phyloP scores from a whole-genome alignment of 2,329 filamentous ascomycete genomes.

The Tolypocladium guangdongense region DNA sequence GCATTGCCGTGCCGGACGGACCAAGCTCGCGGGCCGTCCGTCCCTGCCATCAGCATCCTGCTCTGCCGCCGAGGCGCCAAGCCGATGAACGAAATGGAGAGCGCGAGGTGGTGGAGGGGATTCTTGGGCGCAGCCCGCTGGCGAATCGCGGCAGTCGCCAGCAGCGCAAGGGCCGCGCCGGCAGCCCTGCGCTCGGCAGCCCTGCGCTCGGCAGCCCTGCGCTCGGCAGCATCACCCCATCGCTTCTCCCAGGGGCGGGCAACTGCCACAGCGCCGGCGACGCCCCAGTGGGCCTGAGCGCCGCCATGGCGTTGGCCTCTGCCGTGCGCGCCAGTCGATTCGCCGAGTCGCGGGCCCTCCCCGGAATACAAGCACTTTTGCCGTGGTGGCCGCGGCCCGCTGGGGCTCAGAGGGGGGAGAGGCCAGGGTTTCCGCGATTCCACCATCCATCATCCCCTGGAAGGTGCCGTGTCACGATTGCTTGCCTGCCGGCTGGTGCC shows the following conservation, averaged over 20 bases:
- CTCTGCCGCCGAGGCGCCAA: too few species aligned
- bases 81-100: too few species aligned
- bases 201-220: too few species aligned
- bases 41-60: neutral
- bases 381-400: neutral
- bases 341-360: neutral
- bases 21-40: neutral
- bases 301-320: neutral
- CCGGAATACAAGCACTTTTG: neutral
- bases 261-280: neutral
- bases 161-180: too few species aligned
- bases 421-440: neutral
- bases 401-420: neutral
- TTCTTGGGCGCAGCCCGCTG: too few species aligned
- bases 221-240: neutral
- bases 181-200: too few species aligned
- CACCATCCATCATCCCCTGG: neutral
- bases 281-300: neutral
- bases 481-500: too few species aligned
- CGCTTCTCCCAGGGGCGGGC: neutral
- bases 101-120: too few species aligned
- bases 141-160: too few species aligned
- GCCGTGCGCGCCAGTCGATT: too few species aligned
- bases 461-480: too few species aligned
- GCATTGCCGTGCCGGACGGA: neutral